Base-by-base conservation (phyloP, 2,329 filamentous ascomycete genomes). In the Microdochium bolleyi region DNA sequence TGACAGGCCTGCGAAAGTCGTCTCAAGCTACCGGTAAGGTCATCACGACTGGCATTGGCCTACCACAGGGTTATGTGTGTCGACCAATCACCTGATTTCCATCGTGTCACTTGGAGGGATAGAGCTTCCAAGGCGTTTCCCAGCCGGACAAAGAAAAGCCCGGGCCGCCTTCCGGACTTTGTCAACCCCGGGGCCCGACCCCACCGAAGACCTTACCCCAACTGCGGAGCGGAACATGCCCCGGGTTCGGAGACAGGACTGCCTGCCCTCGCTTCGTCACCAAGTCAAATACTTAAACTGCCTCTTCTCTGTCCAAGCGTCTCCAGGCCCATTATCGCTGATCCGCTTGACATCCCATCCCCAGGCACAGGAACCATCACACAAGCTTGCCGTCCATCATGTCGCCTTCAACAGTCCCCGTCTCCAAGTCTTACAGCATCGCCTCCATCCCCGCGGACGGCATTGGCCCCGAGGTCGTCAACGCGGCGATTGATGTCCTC, bases 391-490 rank as follows among this genome's bases (percentile, higher is more conserved):
- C 30, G 14, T 34, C 30, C 30, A 25, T 51, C 41, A 59, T 62
- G 59, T 60, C 55, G 9, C 57, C 59, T 22, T 55, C 59, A n/a
- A 52, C 57, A 22, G 19, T 57, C 19, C 24, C 44, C 8, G 49
- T 38, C 19, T 54, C 56, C 2, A 70, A 67, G 51, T 60, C 68
- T 16, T 79, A 79, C 63, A 73, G 70, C 59, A 78, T 84, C 57
- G 77, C 82, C 53, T 77, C 80, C 24, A 83, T 86, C 55, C 78
- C 83, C 8, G 80, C 79, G 14, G 81, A 86, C 62, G 81, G 83
- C 24, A 85, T 87, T 50, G 82, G 83, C 25, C 73, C 74, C 2
- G 82, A 86, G 63, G 82, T 86, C n/a, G 74, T 85, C 30, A 70
- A 74, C 25, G 80, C 80, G 2, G 77, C 80, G 3, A 79, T 87